phyloP scores from a whole-genome alignment of 129 eudicot genomes.

The Erigeron canadensis region DNA sequence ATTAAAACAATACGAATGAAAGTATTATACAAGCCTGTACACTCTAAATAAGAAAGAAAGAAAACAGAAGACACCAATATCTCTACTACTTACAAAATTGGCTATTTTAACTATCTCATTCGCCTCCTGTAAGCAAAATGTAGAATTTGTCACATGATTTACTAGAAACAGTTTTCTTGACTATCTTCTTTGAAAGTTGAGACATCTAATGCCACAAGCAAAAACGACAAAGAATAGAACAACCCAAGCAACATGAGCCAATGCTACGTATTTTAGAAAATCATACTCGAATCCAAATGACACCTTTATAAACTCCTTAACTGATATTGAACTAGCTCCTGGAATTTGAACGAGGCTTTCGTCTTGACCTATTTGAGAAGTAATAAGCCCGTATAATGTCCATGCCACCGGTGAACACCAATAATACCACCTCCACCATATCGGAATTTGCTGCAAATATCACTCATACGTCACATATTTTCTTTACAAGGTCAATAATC shows the following conservation, averaged over 20 bases:
- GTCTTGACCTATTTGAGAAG: constrained; percentile 47
- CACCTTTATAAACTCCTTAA: constrained; percentile 42
- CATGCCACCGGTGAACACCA: constrained; percentile 61
- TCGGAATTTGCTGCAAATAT: constrained; percentile 53
- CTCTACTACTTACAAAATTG: neutral
- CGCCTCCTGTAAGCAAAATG: neutral
- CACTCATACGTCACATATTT: neutral
- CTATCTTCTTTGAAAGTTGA: constrained; percentile 64
- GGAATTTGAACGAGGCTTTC: constrained; percentile 25
- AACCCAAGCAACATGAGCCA: constrained; percentile 54
- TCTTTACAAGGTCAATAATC: neutral
- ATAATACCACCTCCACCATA: constrained; percentile 70
- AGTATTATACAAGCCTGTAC: neutral
- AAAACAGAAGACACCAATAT: neutral
- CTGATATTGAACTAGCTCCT: constrained; percentile 21
- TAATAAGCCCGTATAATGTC: constrained; percentile 52
- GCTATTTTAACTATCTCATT: neutral
- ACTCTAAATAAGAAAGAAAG: neutral
- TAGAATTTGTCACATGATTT: neutral
- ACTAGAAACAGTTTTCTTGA: no score
- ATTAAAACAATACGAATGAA: no score
- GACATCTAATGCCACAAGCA: constrained; percentile 52
- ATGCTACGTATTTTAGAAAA: constrained; percentile 48
- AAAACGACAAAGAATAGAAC: constrained; percentile 43
- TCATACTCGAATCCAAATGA: constrained; percentile 50